Evolutionary conservation across 2,329 filamentous ascomycete genomes (phyloP), one percentile per base, ranked within the genome.

Genomic region (Sordariomycetes sp.): DNA sequence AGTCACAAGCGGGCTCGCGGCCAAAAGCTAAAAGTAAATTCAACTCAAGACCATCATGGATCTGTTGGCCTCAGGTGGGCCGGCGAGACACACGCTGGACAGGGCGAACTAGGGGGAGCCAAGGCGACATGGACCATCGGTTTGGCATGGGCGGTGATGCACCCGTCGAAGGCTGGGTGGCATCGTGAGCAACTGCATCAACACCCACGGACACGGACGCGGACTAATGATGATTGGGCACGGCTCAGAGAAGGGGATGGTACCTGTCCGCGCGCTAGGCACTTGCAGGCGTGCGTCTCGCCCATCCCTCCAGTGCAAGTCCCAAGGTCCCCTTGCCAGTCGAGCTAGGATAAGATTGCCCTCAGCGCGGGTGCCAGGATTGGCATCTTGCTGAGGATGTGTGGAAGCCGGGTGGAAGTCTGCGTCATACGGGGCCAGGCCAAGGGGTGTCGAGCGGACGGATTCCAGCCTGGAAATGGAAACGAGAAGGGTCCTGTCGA

Each of bases 391-490:
- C 50, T 50, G 51, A 20, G 30, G 30, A 21, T n/a, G 18, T 20
- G n/a, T 19, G 12, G 31, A 12, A 24, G 20, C 18, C 20, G 23
- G 23, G 31, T 33, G 40, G 26, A 39, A 38, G 41, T 40, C 43
- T 46, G 43, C 46, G 44, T 48, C 45, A 48, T 46, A 47, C 44
- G 47, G 49, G 45, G 39, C 42, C 43, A 33, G 43, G 43, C 47
- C 54, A 46, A 54, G 51, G 50, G 51, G 50, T 51, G 45, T 55
- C 49, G 51, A 20, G 49, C 47, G 48, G 53, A 51, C 46, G 48
- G 50, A 51, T 50, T 48, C 46, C 46, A 50, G 36, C 26, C 35
- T 37, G 38, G 32, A 43, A 43, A 36, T 35, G 36, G 30, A 36
- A 26, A 35, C 34, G 17, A 28, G 33, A 41, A 35, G 33, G 27